Evolutionary conservation across 1,284 basidiomycete genomes (phyloP).

Genomic region (Trichosporon sp.): DNA sequence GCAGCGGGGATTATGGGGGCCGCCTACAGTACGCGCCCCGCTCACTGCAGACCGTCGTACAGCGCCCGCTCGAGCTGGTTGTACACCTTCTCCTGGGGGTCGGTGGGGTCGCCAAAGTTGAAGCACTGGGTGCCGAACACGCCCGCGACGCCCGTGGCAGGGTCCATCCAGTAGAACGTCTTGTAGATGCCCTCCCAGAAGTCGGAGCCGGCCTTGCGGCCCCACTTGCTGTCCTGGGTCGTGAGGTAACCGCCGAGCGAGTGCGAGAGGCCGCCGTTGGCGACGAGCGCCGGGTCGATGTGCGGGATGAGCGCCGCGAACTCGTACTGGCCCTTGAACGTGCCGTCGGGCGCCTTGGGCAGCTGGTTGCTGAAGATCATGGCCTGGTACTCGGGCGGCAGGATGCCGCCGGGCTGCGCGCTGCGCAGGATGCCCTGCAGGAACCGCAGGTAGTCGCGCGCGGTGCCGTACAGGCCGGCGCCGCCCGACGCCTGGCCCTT

Average conservation of each 20-base stretch:
- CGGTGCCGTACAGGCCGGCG: slow-evolving; percentile 38
- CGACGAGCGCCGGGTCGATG: slow-evolving; percentile 2
- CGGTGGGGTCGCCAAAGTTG: slow-evolving; percentile 9
- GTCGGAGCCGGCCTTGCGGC: slow-evolving; percentile 26
- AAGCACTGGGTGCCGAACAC: slow-evolving; percentile 27
- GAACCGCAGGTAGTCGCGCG: slow-evolving; percentile 36
- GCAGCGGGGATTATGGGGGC: no score
- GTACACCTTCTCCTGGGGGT: slow-evolving; percentile 22
- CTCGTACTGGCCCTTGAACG: slow-evolving; percentile 16
- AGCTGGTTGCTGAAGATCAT: slow-evolving; percentile 27
- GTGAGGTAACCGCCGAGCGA: slow-evolving; percentile 22
- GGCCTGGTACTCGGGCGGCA: slow-evolving; percentile 23
- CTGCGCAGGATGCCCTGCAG: slow-evolving; percentile 28
- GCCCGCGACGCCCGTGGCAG: slow-evolving; percentile 29
- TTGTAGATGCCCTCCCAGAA: slow-evolving; percentile 33
- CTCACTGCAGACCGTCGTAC: slow-evolving; percentile 30
- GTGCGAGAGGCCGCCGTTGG: slow-evolving; percentile 11
- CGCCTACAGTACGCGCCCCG: no score
- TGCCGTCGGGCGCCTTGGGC: slow-evolving; percentile 11
- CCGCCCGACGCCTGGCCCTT: slow-evolving; percentile 45
- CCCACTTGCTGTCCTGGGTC: slow-evolving; percentile 15
- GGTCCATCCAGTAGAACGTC: slow-evolving; percentile 38
- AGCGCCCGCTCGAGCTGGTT: slow-evolving; percentile 31
- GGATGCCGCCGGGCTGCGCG: slow-evolving; percentile 14
- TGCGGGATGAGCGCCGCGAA: slow-evolving; percentile 14